phyloP scores from a whole-genome alignment of 2,329 filamentous ascomycete species.

The Diplodia scrobiculata region DNA sequence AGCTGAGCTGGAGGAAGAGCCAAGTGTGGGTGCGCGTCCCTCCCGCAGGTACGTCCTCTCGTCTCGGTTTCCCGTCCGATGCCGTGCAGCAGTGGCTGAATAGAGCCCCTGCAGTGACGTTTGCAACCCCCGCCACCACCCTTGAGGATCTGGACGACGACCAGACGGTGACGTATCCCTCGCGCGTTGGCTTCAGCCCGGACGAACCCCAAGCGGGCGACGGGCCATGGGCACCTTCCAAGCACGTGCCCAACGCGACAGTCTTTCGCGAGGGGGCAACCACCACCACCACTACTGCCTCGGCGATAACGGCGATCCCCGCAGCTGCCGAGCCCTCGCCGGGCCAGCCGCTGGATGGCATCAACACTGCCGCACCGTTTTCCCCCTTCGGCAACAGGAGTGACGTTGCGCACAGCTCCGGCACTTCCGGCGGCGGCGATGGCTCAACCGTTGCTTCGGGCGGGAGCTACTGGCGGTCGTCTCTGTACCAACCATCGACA shows the following conservation, averaged over 20 bases:
- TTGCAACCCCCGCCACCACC: conserved; percentile 4
- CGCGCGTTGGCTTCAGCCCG: background rate
- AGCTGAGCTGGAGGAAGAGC: conserved; percentile 8
- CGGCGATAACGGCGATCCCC: background rate
- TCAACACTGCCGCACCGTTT: background rate
- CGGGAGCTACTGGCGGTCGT: conserved; percentile 11
- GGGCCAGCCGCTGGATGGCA: background rate
- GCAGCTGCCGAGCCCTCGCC: background rate
- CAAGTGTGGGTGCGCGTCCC: conserved; percentile 22
- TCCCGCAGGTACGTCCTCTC: background rate
- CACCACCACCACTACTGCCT: background rate
- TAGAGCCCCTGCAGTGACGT: conserved; percentile 1
- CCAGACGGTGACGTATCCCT: background rate
- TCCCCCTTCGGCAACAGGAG: background rate
- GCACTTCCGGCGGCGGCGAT: background rate
- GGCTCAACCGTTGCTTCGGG: background rate
- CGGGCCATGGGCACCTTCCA: background rate
- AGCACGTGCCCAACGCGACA: background rate
- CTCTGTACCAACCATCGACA: conserved; percentile 8
- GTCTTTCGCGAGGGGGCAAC: background rate
- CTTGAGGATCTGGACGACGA: conserved; percentile 25
- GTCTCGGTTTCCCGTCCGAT: too few species aligned
- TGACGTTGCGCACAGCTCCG: background rate
- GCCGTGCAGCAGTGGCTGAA: background rate
- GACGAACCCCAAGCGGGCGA: background rate